These are phyloP conservation scores for Rhododendron williamsianum DNA, from an alignment of 148 eudicot genomes.

Conservation along the genomic window DNA sequence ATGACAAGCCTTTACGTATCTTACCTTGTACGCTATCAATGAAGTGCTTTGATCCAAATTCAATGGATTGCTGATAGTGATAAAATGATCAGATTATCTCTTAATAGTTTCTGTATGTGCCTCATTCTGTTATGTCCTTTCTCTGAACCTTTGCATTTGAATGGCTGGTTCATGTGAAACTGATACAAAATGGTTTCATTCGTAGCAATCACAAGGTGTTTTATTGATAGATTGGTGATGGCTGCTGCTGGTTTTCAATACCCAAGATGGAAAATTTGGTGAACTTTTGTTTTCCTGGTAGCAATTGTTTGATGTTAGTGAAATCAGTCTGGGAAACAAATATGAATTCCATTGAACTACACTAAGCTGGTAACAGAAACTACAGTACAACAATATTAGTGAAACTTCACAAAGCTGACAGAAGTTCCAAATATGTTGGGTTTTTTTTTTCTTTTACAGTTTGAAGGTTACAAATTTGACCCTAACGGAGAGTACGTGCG, in stretches of 20 bases:
- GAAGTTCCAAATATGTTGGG: background rate
- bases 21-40: background rate
- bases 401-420: background rate
- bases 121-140: background rate
- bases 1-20: background rate
- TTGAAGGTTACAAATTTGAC: slow-evolving; percentile 87
- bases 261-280: background rate
- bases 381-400: background rate
- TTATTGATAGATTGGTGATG: background rate
- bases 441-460: slow-evolving; percentile 22
- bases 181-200: background rate
- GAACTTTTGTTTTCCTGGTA: background rate
- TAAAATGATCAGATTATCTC: background rate
- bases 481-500: slow-evolving; percentile 86
- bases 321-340: background rate
- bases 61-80: background rate
- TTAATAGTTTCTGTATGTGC: background rate
- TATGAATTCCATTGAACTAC: background rate
- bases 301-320: background rate
- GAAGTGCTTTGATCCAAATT: background rate
- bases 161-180: background rate
- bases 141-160: background rate
- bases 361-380: background rate
- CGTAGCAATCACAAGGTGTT: background rate
- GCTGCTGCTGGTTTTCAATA: background rate